Evolutionary conservation across 108 stramenopile species (phyloP), one percentile per base, ranked within the genome.

Genomic region (Parietichytrium sp.): DNA sequence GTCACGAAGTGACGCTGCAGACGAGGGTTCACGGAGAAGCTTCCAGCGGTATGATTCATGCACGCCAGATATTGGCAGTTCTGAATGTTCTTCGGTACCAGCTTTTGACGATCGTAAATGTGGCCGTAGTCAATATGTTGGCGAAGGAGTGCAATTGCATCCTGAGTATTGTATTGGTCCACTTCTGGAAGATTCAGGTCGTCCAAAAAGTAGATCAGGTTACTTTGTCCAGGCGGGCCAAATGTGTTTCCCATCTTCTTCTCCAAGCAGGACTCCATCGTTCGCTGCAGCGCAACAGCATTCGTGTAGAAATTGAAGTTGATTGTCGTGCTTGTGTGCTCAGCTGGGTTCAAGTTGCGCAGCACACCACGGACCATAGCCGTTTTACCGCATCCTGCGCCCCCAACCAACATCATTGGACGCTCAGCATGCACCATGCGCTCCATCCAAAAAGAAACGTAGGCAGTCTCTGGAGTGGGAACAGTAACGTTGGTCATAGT

Each of bases 231-330:
- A 4, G 90, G 87, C 20, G 92, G 92, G 23, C 91, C 92, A 54
- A 80, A 91, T 52, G 85, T 87, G 26, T 84, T 78, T 3, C 88
- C 90, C 10, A 87, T 88, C 55, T 91, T 91, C 84, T 92, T 92
- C 78, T 90, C 91, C 54, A 92, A 85, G 4, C 87, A 84, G 2
- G 85, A 51, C 27, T 82, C 84, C 84, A 92, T 80, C 6, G 79
- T 88, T 36, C 79, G 18, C 52, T 89, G 90, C 18, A 92, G 86
- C 3, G 83, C 85, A 3, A 80, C 85, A n/a, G 91, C 89, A 4
- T 87, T 88, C 26, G 89, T 91, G 82, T 88, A 91, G 88, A 91
- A 91, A 88, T 92, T 90, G 72, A 92, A 88, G 78, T 89, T 90
- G 78, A 92, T 86, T 10, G 84, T 88, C 23, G 52, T 42, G 49